Conservation (phyloP, 306 rosid genomes). For the Pueraria montana region DNA sequence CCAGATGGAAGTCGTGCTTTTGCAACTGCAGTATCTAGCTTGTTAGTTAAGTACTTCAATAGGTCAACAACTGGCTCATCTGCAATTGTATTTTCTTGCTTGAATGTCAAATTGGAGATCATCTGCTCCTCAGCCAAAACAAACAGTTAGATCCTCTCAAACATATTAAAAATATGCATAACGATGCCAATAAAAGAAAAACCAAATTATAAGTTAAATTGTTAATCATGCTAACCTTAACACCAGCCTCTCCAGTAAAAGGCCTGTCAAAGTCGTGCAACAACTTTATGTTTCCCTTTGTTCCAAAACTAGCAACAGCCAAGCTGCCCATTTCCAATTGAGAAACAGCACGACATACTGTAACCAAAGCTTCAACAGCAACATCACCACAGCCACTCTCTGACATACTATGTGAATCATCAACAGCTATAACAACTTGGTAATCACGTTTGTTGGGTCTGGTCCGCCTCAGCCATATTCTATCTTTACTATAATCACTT, state of each 20-base stretch:
- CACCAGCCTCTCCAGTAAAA: constrained; percentile 82
- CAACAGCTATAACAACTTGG: constrained; percentile 92
- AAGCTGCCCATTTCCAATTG: constrained; percentile 87
- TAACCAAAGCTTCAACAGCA: constrained; percentile 87
- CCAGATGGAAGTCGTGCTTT: constrained; percentile 92
- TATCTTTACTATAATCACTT: constrained; percentile 83
- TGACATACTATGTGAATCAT: constrained; percentile 96
- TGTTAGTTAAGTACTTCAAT: constrained; percentile 71
- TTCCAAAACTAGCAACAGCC: constrained; percentile 94
- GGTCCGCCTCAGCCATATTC: constrained; percentile 94
- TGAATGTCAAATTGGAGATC: constrained; percentile 86
- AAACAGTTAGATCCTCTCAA: constrained; percentile 43
- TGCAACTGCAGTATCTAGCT: constrained; percentile 74
- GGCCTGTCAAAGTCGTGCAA: constrained; percentile 90
- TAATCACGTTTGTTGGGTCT: constrained; percentile 96
- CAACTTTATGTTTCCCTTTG: constrained; percentile 80
- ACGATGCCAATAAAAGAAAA: neutral
- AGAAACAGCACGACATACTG: constrained; percentile 93
- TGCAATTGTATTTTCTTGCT: constrained; percentile 83
- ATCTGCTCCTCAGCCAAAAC: constrained; percentile 60
- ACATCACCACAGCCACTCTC: constrained; percentile 79
- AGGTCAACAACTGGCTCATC: constrained; percentile 91
- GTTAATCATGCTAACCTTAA: constrained; percentile 63
- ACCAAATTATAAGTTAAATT: neutral
- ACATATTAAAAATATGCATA: neutral